Conservation (phyloP, 2,329 filamentous ascomycete species). For the Pseudofabraea citricarpa region DNA sequence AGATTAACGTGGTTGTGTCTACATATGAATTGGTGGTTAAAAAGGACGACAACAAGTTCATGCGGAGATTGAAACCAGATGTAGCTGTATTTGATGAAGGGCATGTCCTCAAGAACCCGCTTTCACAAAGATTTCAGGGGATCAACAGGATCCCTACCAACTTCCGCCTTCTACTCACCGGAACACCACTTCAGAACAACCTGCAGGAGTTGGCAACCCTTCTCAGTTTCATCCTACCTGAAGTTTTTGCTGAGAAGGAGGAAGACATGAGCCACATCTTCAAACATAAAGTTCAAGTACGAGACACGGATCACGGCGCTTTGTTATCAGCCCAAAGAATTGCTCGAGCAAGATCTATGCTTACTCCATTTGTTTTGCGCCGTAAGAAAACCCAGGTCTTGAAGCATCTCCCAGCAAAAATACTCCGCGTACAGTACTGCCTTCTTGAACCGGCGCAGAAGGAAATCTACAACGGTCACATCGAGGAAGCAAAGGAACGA, state of each 20-base stretch:
- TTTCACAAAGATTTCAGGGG: slow-evolving; percentile 75
- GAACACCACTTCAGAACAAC: slow-evolving; percentile 93
- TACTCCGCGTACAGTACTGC: slow-evolving; percentile 73
- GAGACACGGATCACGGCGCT: slow-evolving; percentile 73
- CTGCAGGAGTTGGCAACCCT: slow-evolving; percentile 86
- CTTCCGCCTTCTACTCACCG: slow-evolving; percentile 85
- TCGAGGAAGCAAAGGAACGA: slow-evolving; percentile 58
- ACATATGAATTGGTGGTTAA: slow-evolving; percentile 62
- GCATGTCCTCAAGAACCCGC: slow-evolving; percentile 85
- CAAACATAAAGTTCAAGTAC: slow-evolving; percentile 83
- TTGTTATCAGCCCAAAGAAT: slow-evolving; percentile 86
- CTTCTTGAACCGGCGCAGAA: slow-evolving; percentile 70
- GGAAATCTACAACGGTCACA: slow-evolving; percentile 66
- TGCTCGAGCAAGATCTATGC: slow-evolving; percentile 79
- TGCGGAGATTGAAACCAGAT: slow-evolving; percentile 50
- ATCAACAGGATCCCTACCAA: slow-evolving; percentile 70
- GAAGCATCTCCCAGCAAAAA: slow-evolving; percentile 76
- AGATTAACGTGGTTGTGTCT: slow-evolving; percentile 68
- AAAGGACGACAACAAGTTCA: slow-evolving; percentile 57
- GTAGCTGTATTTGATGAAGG: slow-evolving; percentile 84
- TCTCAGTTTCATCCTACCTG: slow-evolving; percentile 88
- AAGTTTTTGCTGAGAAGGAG: slow-evolving; percentile 71
- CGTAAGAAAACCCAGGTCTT: slow-evolving; percentile 91
- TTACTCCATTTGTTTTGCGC: slow-evolving; percentile 91
- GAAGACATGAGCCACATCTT: slow-evolving; percentile 84